phyloP scores from a whole-genome alignment of 495 filamentous ascomycete species.

The Trichoderma virens region DNA sequence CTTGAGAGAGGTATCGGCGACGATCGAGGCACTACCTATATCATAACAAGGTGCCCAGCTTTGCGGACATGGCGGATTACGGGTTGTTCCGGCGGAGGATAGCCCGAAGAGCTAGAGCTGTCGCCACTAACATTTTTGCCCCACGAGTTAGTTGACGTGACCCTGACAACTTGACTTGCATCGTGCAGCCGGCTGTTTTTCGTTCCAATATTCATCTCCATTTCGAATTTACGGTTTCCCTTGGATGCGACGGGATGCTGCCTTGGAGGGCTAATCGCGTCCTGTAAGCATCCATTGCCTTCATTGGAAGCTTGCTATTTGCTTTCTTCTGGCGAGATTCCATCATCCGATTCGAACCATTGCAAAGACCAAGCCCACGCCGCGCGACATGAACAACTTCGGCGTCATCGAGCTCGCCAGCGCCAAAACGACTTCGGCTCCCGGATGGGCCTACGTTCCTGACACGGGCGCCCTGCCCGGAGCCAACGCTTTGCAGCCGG shows the following conservation, averaged over 20 bases:
- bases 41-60: not conserved
- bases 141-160: not conserved
- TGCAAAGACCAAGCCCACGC: not conserved
- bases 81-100: conserved; percentile 5
- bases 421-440: conserved; percentile 56
- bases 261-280: not conserved
- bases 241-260: not conserved
- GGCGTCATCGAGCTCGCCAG: conserved; percentile 69
- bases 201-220: not conserved
- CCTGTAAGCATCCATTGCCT: not conserved
- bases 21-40: not conserved
- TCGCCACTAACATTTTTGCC: not conserved
- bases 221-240: not conserved
- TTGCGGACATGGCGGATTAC: conserved; percentile 2
- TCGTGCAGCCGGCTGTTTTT: not conserved
- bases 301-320: not conserved
- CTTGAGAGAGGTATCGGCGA: no score
- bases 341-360: not conserved
- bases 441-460: conserved; percentile 84
- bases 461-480: conserved; percentile 57
- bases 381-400: conserved; percentile 42
- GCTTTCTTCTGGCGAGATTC: not conserved
- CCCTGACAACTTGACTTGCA: not conserved
- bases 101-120: conserved; percentile 3
- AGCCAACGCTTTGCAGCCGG: conserved; percentile 39